Conservation (phyloP, 495 filamentous ascomycete species). For the Penicillium psychrofluorescens region DNA sequence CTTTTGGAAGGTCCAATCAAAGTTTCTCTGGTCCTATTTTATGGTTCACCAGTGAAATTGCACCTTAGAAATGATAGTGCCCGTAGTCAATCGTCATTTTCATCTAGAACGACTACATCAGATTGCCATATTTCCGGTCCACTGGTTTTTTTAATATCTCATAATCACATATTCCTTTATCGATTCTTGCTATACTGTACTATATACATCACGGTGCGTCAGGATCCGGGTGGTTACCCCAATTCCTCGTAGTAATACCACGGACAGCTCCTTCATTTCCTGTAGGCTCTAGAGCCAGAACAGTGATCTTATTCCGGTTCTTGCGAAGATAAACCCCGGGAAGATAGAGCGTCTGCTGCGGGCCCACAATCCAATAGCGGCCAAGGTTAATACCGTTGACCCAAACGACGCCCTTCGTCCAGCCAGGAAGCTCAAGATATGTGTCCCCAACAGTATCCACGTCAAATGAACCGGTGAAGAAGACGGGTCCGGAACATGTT, state of each 20-base stretch:
- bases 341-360: slow-evolving; percentile 41
- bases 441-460: slow-evolving; percentile 27
- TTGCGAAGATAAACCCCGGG: slow-evolving; percentile 24
- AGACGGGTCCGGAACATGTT: slow-evolving; percentile 19
- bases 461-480: slow-evolving; percentile 31
- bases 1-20: no score
- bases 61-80: no score
- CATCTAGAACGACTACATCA: no score
- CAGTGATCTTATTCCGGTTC: slow-evolving; percentile 26
- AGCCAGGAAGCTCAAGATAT: slow-evolving; percentile 30
- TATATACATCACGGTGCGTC: slow-evolving; percentile 12
- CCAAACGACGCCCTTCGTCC: slow-evolving; percentile 39
- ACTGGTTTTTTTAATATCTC: no score
- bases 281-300: slow-evolving; percentile 37
- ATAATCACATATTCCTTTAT: no score
- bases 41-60: no score
- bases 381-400: slow-evolving; percentile 41
- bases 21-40: no score
- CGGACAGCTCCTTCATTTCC: slow-evolving; percentile 16
- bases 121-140: no score
- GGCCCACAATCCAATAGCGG: slow-evolving; percentile 39
- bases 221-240: slow-evolving; percentile 38
- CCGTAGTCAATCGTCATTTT: no score
- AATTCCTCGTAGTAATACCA: slow-evolving; percentile 24
- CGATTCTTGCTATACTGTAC: no score